Conservation (phyloP, 176 grass and related monocot species). For the Phragmites australis region DNA sequence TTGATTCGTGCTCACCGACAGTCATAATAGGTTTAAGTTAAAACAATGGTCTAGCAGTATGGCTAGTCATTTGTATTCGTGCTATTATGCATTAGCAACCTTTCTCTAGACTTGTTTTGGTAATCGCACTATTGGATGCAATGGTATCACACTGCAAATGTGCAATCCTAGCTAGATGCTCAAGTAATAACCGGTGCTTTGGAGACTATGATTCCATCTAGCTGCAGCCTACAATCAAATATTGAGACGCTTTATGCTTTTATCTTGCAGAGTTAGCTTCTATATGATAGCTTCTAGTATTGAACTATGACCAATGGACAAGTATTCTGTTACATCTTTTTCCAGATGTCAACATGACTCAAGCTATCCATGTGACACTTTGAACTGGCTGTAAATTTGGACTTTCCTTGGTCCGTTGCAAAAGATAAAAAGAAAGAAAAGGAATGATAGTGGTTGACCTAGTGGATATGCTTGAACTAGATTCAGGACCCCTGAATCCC, state of each 20-base stretch:
- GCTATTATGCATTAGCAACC: neutral
- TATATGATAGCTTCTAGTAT: neutral
- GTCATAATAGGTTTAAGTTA: neutral
- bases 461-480: constrained; percentile 5
- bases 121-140: neutral
- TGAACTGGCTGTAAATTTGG: neutral
- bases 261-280: neutral
- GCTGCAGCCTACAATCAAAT: neutral
- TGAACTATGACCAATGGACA: neutral
- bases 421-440: neutral
- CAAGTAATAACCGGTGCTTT: neutral
- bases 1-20: neutral
- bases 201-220: neutral
- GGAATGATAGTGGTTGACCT: neutral
- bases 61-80: neutral
- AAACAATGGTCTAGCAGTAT: neutral
- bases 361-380: neutral
- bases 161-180: neutral
- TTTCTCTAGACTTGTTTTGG: constrained; percentile 7
- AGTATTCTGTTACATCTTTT: neutral
- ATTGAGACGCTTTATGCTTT: neutral
- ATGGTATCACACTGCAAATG: constrained; percentile 2
- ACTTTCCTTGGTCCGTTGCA: neutral
- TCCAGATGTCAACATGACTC: neutral
- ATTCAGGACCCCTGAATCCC: neutral